Evolutionary conservation across 495 filamentous ascomycete species (phyloP).

Genomic region (Filosporella fistucella): DNA sequence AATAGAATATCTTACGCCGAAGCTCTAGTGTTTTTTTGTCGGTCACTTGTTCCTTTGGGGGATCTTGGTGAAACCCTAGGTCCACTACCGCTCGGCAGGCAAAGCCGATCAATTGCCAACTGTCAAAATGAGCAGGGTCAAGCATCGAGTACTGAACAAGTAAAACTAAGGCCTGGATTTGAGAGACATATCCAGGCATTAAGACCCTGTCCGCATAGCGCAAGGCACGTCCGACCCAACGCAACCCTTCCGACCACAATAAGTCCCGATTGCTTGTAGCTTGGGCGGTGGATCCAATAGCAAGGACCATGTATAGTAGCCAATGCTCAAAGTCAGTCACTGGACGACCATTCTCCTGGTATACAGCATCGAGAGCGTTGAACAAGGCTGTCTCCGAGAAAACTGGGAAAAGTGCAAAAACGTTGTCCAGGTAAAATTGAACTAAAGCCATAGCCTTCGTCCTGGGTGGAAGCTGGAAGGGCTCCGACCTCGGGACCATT

Average conservation of each 20-base stretch:
- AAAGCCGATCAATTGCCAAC: conserved; percentile 86
- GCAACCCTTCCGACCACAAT: conserved; percentile 57
- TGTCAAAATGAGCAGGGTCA: conserved; percentile 83
- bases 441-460: conserved; percentile 60
- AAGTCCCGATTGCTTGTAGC: conserved; percentile 64
- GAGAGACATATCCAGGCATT: conserved; percentile 71
- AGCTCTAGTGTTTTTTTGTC: conserved; percentile 64
- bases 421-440: conserved; percentile 77
- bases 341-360: conserved; percentile 50
- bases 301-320: conserved; percentile 84
- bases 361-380: conserved; percentile 72
- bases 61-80: conserved; percentile 85
- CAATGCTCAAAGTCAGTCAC: conserved; percentile 75
- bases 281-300: conserved; percentile 67
- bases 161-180: conserved; percentile 80
- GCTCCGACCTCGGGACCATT: conserved; percentile 49
- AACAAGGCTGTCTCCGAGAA: conserved; percentile 73
- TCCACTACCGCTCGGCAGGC: conserved; percentile 81
- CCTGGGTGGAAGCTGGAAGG: conserved; percentile 59
- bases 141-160: conserved; percentile 84
- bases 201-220: conserved; percentile 74
- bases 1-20: conserved; percentile 77
- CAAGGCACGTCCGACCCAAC: conserved; percentile 65
- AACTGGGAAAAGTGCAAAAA: conserved; percentile 74
- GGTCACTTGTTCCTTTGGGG: conserved; percentile 52